Base-by-base conservation (phyloP, 495 filamentous ascomycete genomes). In the Penicillium malachiteum region DNA sequence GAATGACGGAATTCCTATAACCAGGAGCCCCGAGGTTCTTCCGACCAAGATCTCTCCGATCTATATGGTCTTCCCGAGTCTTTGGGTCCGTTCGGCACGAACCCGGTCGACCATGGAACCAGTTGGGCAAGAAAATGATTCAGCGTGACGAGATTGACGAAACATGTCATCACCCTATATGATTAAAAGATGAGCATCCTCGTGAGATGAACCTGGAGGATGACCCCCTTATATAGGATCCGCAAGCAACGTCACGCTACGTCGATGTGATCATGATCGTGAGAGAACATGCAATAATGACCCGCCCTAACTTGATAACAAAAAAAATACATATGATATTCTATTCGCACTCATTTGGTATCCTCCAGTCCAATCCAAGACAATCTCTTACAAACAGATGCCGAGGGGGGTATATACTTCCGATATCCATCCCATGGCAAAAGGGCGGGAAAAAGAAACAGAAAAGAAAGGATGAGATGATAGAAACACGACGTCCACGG, bases 81-180 rank as follows among this genome's bases (percentile, higher is more conserved):
- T 60, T 35, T 59, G 66, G 66, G 38, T 59, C 35, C 48, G 40
- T 48, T 59, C 48, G 48, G 64, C 57, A 57, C 57, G 54, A 39
- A 34, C 26, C 32, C 10, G 9, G 43, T 45, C 58, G 54, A 70
- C 65, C 67, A 61, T 72, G 69, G 69, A 63, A 60, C 60, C 21
- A 47, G 26, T 50, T 49, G 43, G 49, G 50, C 32, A 56, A 34
- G 18, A 26, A 47, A 43, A 67, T 67, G 67, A 70, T 68, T 65
- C 66, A 69, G 57, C 63, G 63, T 72, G 59, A 67, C 65, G 65
- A 65, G 59, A 65, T 53, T 71, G 68, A 71, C 70, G 63, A 68
- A 59, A 65, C 35, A 48, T 72, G 64, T 70, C 68, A 74, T 74
- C 69, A 73, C 60, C 48, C 49, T 40, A 48, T 16, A 50, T 58